Evolutionary conservation across 225 moss, liverwort and hornwort species (phyloP), one percentile per base, ranked within the genome.

Genomic region (Sphagnum contortum): DNA sequence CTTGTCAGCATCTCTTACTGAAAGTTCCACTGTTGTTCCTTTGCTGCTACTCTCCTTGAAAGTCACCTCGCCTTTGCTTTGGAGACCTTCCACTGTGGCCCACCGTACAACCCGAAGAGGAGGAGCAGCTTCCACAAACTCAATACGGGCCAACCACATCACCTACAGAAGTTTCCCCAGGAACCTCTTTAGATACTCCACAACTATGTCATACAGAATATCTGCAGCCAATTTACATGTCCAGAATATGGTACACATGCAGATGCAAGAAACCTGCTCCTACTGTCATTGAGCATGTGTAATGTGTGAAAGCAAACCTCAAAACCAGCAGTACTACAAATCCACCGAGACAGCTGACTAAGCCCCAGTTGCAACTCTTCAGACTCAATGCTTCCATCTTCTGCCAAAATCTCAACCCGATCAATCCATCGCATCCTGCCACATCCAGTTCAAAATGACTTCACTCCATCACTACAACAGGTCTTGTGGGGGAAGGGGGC

Each of bases 381-480:
- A 47, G 46, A 12, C 12, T 68, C 71, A 8, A 44, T 46, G 9
- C 45, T 68, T 44, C 5, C 64, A 65, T 76, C 73, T 46, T 83
- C 73, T 46, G 71, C 71, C 64, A 83, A 12, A 44, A 83, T 76
- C 4, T 83, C 79, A 56, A 83, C 79, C 49, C 79, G 71, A 71
- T 83, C 83, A 66, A 83, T 83, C 83, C 83, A 83, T 12, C 79
- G 79, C 83, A 83, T 83, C 83, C 79, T 83, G 66, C 11, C 11
- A 64, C 12, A 64, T 47, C 3, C 10, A 4, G 47, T 13, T 4
- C 45, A 5, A 64, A 50, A 52, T 52, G 52, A 52, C 52, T 52
- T 9, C 52, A 52, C 6, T 52, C 9, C 29, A 29, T 29, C 29
- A 29, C 29, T 29, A 29, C 29, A 29, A 29, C 29, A 29, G 29